Base-by-base conservation (phyloP, 352 stramenopile species). In the Thalassiosira mediterranea region DNA sequence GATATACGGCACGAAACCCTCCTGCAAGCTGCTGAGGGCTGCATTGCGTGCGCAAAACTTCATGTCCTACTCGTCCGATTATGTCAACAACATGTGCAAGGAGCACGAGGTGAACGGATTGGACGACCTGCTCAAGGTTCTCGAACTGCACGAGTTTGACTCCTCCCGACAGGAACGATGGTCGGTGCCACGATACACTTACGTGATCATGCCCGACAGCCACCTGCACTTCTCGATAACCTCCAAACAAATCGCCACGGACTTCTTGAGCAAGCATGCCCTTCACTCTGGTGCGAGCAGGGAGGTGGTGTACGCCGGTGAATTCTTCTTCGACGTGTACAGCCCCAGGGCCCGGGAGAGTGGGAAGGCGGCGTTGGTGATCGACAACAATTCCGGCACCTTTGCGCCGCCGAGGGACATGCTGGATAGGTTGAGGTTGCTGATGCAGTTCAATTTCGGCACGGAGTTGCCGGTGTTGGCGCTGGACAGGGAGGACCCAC, bases 361-460 rank as follows among this genome's bases (percentile, higher is more conserved):
- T 25, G 49, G 29, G 8, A 4, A 42, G 19, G 11, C 38, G n/a
- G 47, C 58, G 25, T 60, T 58, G 47, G 37, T 69, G 13, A 69
- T 69, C 28, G 60, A 69, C 44, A 69, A 69, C 23, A 69, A 69
- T 62, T 69, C 60, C 2, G 60, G 60, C 11, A 69, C 60, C 4
- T 69, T 58, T 23, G 60, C 15, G 7, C 60, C 60, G 4, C 42
- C 60, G 25, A 69, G 60, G 46, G 46, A 69, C 2, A 58, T 51
- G 44, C 37, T 69, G 42, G 15, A 23, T 49, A 17, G 32, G 42
- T 62, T 69, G 44, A 28, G 47, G 32, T 38, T 59, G 25, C 38
- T 69, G 28, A 38, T 69, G 46, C 28, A 69, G 32, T 26, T 69
- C 15, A 64, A 69, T 61, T 61, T 69, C 15, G 60, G 60, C 17